Evolutionary conservation across 225 moss, liverwort and hornwort genomes (phyloP).

Genomic region (Asterella californica): DNA sequence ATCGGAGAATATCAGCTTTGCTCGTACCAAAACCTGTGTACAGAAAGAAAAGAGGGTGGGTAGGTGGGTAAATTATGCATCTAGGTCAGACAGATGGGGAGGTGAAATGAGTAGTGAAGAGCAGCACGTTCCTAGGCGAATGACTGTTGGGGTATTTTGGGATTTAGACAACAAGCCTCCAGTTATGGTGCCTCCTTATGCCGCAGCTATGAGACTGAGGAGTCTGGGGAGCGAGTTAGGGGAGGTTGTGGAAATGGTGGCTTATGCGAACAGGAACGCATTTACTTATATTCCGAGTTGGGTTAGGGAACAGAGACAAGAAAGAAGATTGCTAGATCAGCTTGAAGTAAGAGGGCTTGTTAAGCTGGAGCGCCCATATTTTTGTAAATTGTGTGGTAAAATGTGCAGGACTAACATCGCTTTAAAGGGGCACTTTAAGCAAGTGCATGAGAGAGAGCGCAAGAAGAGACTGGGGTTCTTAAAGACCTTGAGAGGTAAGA

Average conservation of each 20-base stretch:
- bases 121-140: neutral
- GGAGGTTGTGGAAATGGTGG: slow-evolving; percentile 70
- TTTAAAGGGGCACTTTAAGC: slow-evolving; percentile 66
- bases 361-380: slow-evolving; percentile 45
- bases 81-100: neutral
- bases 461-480: slow-evolving; percentile 57
- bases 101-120: slow-evolving; percentile 11
- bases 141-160: slow-evolving; percentile 66
- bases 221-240: slow-evolving; percentile 56
- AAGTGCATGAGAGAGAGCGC: slow-evolving; percentile 72
- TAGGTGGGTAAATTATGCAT: no score
- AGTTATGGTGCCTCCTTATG: slow-evolving; percentile 50
- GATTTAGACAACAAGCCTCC: slow-evolving; percentile 77
- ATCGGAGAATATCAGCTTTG: neutral
- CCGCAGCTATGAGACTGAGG: slow-evolving; percentile 51
- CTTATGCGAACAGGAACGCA: slow-evolving; percentile 70
- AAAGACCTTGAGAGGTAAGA: slow-evolving; percentile 62
- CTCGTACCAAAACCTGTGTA: neutral
- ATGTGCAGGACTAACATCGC: slow-evolving; percentile 68
- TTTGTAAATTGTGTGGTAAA: slow-evolving; percentile 64
- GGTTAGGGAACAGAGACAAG: slow-evolving; percentile 72
- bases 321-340: slow-evolving; percentile 54
- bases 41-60: neutral
- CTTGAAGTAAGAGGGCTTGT: slow-evolving; percentile 54
- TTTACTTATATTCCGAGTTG: slow-evolving; percentile 59